phyloP scores from a whole-genome alignment of 495 filamentous ascomycete genomes.

The Viridothelium virens region DNA sequence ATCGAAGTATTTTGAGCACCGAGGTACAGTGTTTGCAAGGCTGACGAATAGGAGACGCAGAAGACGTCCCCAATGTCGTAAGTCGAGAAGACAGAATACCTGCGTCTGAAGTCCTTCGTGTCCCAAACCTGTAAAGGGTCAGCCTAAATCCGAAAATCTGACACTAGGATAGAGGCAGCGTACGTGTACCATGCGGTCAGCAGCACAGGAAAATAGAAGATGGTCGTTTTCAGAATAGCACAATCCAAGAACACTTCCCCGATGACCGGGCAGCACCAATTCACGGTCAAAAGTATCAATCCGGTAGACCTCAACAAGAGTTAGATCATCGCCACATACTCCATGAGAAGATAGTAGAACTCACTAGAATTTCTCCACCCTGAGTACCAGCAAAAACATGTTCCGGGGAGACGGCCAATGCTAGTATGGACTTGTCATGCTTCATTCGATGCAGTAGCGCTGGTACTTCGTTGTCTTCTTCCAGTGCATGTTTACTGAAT shows the following conservation, averaged over 20 bases:
- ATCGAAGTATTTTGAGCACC: constrained; percentile 94
- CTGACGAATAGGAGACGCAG: constrained; percentile 74
- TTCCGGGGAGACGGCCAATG: constrained; percentile 53
- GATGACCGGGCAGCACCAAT: constrained; percentile 71
- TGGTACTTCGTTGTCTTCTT: constrained; percentile 31
- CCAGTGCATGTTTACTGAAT: neutral
- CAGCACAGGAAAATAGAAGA: constrained; percentile 85
- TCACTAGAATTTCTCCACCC: constrained; percentile 77
- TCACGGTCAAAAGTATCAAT: constrained; percentile 75
- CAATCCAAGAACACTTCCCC: constrained; percentile 79
- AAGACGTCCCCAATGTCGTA: constrained; percentile 97
- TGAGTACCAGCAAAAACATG: constrained; percentile 85
- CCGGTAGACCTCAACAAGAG: constrained; percentile 56
- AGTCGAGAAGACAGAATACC: constrained; percentile 86
- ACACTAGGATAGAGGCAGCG: constrained; percentile 38
- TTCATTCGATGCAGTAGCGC: constrained; percentile 59
- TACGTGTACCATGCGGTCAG: constrained; percentile 88
- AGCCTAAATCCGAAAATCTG: constrained; percentile 34
- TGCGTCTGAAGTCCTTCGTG: constrained; percentile 50
- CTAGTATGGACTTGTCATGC: constrained; percentile 64
- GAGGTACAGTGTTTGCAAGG: constrained; percentile 74
- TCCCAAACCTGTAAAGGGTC: constrained; percentile 50
- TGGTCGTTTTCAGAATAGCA: constrained; percentile 64
- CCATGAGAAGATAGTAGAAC: constrained; percentile 19
- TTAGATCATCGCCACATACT: constrained; percentile 16